Percentiles rank a stretch among this genome's conserved stretches.
Evolutionary conservation across 345 rosid genomes (phyloP).

Genomic region (Linum trigynum): DNA sequence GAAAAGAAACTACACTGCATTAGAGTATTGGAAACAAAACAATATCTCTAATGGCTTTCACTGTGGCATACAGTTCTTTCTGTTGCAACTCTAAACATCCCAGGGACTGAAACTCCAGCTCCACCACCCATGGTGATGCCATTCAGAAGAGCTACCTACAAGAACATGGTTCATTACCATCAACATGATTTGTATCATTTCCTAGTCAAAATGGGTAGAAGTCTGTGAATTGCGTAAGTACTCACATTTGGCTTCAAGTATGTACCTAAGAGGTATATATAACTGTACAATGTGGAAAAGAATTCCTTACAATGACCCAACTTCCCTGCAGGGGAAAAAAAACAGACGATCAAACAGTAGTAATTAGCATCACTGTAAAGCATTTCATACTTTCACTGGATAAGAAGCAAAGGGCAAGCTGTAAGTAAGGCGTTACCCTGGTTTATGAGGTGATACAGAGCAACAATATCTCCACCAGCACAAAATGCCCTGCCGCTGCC

Average conservation of each 20-base stretch:
- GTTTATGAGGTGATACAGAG: conserved; percentile 51
- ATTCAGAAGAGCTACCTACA: conserved; percentile 71
- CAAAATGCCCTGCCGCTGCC: conserved; percentile 95
- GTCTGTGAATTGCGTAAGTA: conserved; percentile 5
- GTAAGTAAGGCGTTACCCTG: conserved; percentile 31
- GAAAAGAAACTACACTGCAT: background rate
- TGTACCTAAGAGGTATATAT: conserved; percentile 51
- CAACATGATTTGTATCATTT: background rate
- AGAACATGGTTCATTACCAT: conserved; percentile 6
- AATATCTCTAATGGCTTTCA: background rate
- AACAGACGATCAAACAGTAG: background rate
- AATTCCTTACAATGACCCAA: conserved; percentile 36
- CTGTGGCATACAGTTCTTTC: conserved; percentile 58
- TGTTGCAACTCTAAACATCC: conserved; percentile 74
- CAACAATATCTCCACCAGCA: conserved; percentile 84
- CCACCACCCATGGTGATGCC: conserved; percentile 98
- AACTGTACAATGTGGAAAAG: conserved; percentile 41
- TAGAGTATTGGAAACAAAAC: background rate
- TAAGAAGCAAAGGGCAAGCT: background rate
- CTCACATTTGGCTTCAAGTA: conserved; percentile 72
- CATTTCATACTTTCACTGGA: background rate
- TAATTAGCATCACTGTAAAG: background rate
- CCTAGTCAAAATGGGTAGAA: conserved; percentile 5
- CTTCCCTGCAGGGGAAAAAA: conserved; percentile 34
- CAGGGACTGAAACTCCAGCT: conserved; percentile 86